These are phyloP conservation scores for Geotrichum klebahnii DNA, from an alignment of 1,139 yeast genomes.

Conservation along the genomic window DNA sequence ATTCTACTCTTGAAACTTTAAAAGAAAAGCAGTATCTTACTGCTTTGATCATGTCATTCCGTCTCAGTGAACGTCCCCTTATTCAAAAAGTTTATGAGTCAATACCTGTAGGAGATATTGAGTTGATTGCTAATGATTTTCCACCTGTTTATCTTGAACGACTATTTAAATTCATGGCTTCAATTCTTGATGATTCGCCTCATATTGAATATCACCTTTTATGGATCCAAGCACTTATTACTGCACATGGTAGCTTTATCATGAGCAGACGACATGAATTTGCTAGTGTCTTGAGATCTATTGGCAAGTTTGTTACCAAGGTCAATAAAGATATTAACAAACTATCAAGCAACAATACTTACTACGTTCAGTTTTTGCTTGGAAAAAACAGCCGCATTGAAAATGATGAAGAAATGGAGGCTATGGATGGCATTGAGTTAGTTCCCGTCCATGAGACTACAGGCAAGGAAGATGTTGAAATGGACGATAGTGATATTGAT, in stretches of 20 bases:
- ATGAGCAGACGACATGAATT: constrained; percentile 60
- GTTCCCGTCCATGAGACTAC: constrained; percentile 24
- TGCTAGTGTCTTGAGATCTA: constrained; percentile 60
- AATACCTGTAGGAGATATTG: constrained; percentile 71
- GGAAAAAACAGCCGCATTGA: constrained; percentile 22
- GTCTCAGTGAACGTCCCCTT: constrained; percentile 76
- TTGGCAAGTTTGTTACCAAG: constrained; percentile 71
- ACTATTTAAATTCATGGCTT: constrained; percentile 67
- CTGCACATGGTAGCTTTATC: constrained; percentile 75
- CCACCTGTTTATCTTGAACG: constrained; percentile 75
- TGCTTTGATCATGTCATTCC: constrained; percentile 88
- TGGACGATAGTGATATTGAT: constrained; percentile 22
- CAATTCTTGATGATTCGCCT: constrained; percentile 64
- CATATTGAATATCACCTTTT: constrained; percentile 79
- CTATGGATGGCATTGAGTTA: constrained; percentile 17
- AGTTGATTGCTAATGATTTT: constrained; percentile 58
- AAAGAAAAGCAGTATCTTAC: constrained; percentile 67
- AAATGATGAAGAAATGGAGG: constrained; percentile 9
- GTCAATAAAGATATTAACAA: constrained; percentile 68
- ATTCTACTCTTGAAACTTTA: constrained; percentile 59
- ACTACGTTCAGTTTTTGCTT: constrained; percentile 46
- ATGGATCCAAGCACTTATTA: constrained; percentile 70
- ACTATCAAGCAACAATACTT: constrained; percentile 53
- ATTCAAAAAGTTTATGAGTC: constrained; percentile 70
- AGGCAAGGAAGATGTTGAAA: constrained; percentile 25